Conservation (phyloP, 371 early-diverging fungal genomes). For the Mucor irregularis region DNA sequence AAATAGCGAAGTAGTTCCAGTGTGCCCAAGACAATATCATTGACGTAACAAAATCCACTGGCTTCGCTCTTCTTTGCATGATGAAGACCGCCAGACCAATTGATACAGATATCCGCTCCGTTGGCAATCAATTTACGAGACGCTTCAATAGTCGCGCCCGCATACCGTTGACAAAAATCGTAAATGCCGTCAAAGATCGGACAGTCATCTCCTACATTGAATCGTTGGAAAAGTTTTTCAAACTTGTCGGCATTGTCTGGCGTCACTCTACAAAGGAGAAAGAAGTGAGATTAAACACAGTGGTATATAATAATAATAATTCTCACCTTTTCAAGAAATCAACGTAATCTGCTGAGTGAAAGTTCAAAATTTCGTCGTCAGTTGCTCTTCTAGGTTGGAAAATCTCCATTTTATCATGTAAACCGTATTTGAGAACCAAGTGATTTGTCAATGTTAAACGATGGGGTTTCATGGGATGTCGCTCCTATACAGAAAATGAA, state of each 20-base stretch:
- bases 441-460: constrained; percentile 91
- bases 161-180: constrained; percentile 92
- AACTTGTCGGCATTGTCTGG: constrained; percentile 85
- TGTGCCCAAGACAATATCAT: constrained; percentile 93
- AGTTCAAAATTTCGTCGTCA: constrained; percentile 94
- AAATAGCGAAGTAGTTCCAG: constrained; percentile 82
- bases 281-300: no score
- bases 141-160: constrained; percentile 88
- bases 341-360: constrained; percentile 97
- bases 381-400: constrained; percentile 91
- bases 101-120: constrained; percentile 84
- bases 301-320: not conserved
- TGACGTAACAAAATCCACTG: constrained; percentile 95
- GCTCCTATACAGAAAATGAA: constrained; percentile 46
- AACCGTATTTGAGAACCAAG: constrained; percentile 82
- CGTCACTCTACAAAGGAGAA: constrained; percentile 71
- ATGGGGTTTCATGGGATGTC: constrained; percentile 98
- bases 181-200: constrained; percentile 97
- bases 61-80: constrained; percentile 95
- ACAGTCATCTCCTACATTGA: constrained; percentile 96
- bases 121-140: constrained; percentile 78
- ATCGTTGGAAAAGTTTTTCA: constrained; percentile 67
- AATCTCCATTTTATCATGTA: constrained; percentile 88
- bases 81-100: constrained; percentile 97
- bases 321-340: constrained; percentile 90